phyloP scores from a whole-genome alignment of 2,329 filamentous ascomycete species.

The Hymenoscyphus fructigenus region DNA sequence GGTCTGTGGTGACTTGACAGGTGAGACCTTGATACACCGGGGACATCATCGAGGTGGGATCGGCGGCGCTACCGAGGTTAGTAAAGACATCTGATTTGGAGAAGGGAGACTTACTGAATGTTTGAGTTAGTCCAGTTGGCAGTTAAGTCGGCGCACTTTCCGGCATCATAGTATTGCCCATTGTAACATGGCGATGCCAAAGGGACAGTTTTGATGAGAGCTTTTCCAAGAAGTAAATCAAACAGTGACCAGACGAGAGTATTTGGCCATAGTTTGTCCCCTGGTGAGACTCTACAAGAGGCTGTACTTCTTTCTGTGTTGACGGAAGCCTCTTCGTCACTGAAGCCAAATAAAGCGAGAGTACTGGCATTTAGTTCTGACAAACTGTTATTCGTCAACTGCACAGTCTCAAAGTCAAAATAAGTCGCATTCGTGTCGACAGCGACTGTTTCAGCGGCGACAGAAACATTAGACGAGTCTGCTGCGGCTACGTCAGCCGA shows the following conservation, averaged over 20 bases:
- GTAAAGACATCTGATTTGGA: constrained; percentile 12
- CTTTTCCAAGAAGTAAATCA: constrained; percentile 45
- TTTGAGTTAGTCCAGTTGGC: constrained; percentile 32
- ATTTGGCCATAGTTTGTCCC: constrained; percentile 45
- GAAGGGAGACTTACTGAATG: constrained; percentile 35
- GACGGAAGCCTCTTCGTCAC: constrained; percentile 36
- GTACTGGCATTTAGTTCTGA: constrained; percentile 17
- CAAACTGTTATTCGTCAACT: constrained; percentile 25
- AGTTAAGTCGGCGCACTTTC: constrained; percentile 35
- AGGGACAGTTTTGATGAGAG: constrained; percentile 44
- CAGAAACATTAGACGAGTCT: constrained; percentile 3
- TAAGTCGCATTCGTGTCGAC: constrained; percentile 10
- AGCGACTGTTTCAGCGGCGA: constrained; percentile 13
- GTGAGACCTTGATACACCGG: constrained; percentile 46
- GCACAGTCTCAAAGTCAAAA: constrained; percentile 19
- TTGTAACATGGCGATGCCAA: constrained; percentile 45
- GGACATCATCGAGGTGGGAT: constrained; percentile 46
- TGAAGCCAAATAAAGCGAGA: constrained; percentile 19
- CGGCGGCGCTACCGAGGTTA: constrained; percentile 40
- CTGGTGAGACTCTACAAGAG: constrained; percentile 20
- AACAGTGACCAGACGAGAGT: constrained; percentile 45
- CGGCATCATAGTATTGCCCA: constrained; percentile 31
- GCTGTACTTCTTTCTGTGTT: constrained; percentile 20
- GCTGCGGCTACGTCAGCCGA: constrained; percentile 1
- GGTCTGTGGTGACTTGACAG: constrained; percentile 39